These are phyloP conservation scores for Chrysoporthe cubensis DNA, from an alignment of 2,329 filamentous ascomycete genomes.

Conservation along the genomic window DNA sequence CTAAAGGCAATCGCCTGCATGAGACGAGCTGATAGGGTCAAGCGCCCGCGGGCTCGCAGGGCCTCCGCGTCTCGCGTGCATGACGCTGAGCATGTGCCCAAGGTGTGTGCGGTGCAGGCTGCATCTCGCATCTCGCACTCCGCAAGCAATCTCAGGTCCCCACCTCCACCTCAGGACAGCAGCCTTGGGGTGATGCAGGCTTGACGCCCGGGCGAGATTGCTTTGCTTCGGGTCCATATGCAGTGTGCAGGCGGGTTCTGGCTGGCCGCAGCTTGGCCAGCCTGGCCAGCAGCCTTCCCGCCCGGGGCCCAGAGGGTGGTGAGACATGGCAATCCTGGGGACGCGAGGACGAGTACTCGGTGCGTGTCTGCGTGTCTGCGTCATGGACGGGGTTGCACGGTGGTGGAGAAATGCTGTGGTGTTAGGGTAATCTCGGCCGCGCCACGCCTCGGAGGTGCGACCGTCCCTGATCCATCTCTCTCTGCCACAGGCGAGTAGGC, in stretches of 20 bases:
- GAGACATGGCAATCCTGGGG: conserved; percentile 12
- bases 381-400: not conserved
- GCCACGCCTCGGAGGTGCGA: not conserved
- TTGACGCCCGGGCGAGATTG: too few species aligned
- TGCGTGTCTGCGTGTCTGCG: not conserved
- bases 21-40: not conserved
- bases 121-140: not conserved
- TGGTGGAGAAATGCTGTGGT: conserved; percentile 11
- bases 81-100: not conserved
- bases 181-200: too few species aligned
- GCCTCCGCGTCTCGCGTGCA: not conserved
- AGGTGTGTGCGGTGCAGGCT: not conserved
- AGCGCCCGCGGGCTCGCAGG: not conserved
- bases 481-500: too few species aligned
- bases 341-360: not conserved
- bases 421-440: conserved; percentile 3
- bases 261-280: too few species aligned
- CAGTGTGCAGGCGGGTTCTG: too few species aligned
- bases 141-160: too few species aligned
- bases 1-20: not conserved
- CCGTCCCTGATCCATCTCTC: not conserved
- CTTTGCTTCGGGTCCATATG: too few species aligned
- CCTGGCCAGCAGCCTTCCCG: too few species aligned
- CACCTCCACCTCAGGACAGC: too few species aligned
- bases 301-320: not conserved